These are phyloP conservation scores for Cardamine occulta DNA, from an alignment of 345 rosid genomes.

Conservation along the genomic window DNA sequence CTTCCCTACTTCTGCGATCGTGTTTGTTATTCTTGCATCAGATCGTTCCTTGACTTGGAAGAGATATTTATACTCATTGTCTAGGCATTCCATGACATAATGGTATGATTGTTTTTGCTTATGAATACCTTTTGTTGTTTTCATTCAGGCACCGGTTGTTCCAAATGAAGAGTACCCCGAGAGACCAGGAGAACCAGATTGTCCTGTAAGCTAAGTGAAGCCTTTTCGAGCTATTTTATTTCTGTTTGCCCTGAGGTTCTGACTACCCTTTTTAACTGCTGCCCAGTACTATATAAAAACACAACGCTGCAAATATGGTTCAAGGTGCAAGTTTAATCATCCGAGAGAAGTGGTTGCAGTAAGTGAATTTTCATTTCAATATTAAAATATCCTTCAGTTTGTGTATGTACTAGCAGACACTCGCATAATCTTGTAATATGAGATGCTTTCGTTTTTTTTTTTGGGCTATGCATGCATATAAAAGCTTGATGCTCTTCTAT, in stretches of 20 bases:
- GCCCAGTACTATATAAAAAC: constrained; percentile 86
- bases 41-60: constrained; percentile 28
- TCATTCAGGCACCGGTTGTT: constrained; percentile 66
- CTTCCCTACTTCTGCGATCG: constrained; percentile 3
- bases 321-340: constrained; percentile 94
- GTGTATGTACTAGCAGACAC: constrained; percentile 14
- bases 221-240: constrained; percentile 18
- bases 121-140: constrained; percentile 8
- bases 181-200: constrained; percentile 90
- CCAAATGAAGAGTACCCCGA: constrained; percentile 69
- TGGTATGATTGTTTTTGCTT: constrained; percentile 15
- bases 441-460: constrained; percentile 9
- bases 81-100: constrained; percentile 29
- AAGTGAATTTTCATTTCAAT: constrained; percentile 35
- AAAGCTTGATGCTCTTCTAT: constrained; percentile 30
- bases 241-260: constrained; percentile 33
- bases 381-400: constrained; percentile 1
- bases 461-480: constrained; percentile 19
- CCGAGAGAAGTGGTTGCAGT: constrained; percentile 64
- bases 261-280: constrained; percentile 31
- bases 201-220: constrained; percentile 71
- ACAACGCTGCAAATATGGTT: constrained; percentile 89
- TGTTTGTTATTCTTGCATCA: constrained; percentile 31
- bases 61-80: constrained; percentile 16
- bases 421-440: constrained; percentile 16